phyloP scores from a whole-genome alignment of 805 yeast species.

The Isabelozyma gotoi region DNA sequence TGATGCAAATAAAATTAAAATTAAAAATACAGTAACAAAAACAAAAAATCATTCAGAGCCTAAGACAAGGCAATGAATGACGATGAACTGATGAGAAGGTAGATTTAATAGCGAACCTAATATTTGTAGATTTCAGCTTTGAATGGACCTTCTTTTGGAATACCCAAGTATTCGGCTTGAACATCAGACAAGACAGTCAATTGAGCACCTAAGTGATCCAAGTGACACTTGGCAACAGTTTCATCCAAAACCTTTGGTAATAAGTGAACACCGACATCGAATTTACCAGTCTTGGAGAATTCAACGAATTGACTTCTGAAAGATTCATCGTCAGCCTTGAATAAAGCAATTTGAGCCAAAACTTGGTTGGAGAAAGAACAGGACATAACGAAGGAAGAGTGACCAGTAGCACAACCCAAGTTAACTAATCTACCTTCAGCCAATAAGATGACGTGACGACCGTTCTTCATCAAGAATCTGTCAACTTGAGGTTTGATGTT shows the following conservation, averaged over 20 bases:
- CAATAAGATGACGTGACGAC: slow-evolving; percentile 91
- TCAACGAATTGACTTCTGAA: slow-evolving; percentile 84
- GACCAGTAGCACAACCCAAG: slow-evolving; percentile 99
- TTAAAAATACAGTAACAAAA: slow-evolving; percentile 14
- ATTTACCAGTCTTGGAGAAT: slow-evolving; percentile 90
- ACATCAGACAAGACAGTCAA: slow-evolving; percentile 71
- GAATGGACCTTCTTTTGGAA: slow-evolving; percentile 93
- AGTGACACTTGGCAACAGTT: slow-evolving; percentile 96
- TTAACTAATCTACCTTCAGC: slow-evolving; percentile 99
- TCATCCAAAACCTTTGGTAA: slow-evolving; percentile 98
- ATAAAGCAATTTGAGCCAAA: slow-evolving; percentile 96
- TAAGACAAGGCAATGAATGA: neutral
- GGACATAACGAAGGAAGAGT: slow-evolving; percentile 98
- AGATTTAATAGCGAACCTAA: slow-evolving; percentile 38
- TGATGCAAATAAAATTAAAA: slow-evolving; percentile 38
- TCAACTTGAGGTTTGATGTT: slow-evolving; percentile 99
- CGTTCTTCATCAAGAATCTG: slow-evolving; percentile 86
- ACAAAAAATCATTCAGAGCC: slow-evolving; percentile 1
- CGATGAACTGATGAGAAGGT: slow-evolving; percentile 10
- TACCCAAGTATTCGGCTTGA: slow-evolving; percentile 93
- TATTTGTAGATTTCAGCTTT: slow-evolving; percentile 98
- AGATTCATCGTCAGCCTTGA: slow-evolving; percentile 77
- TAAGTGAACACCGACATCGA: slow-evolving; percentile 88
- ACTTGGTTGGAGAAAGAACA: slow-evolving; percentile 99
- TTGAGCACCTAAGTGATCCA: slow-evolving; percentile 89